These are phyloP conservation scores for Goffeauzyma gilvescens DNA, from an alignment of 768 basidiomycete genomes.

Conservation along the genomic window DNA sequence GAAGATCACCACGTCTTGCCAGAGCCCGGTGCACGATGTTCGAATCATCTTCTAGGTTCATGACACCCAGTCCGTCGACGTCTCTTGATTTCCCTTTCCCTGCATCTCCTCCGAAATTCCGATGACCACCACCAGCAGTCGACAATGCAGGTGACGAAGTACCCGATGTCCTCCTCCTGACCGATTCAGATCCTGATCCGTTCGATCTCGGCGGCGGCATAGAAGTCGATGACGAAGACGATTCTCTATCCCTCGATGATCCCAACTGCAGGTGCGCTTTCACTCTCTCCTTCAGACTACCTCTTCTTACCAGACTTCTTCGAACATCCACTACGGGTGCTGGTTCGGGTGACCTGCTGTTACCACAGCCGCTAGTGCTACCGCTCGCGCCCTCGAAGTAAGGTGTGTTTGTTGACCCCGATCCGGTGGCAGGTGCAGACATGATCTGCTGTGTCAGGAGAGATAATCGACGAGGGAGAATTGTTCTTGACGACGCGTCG, in stretches of 20 bases:
- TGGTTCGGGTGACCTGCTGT: not conserved
- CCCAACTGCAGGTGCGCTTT: not conserved
- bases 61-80: not conserved
- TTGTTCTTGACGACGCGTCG: not conserved
- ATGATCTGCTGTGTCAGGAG: constrained; percentile 7
- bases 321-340: not conserved
- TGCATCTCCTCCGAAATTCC: not conserved
- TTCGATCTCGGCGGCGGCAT: no score
- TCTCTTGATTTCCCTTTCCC: not conserved
- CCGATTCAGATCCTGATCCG: no score
- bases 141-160: no score
- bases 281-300: not conserved
- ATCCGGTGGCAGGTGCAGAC: no score
- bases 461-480: not conserved
- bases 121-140: no score
- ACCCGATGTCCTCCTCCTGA: no score
- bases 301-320: not conserved
- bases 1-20: not conserved
- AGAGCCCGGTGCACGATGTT: not conserved
- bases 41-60: not conserved
- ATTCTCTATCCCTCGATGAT: not conserved
- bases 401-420: no score
- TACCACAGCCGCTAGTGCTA: not conserved
- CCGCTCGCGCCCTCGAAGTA: no score
- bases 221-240: no score